These are phyloP conservation scores for Collybia sordida DNA, from an alignment of 768 basidiomycete genomes.

Conservation along the genomic window DNA sequence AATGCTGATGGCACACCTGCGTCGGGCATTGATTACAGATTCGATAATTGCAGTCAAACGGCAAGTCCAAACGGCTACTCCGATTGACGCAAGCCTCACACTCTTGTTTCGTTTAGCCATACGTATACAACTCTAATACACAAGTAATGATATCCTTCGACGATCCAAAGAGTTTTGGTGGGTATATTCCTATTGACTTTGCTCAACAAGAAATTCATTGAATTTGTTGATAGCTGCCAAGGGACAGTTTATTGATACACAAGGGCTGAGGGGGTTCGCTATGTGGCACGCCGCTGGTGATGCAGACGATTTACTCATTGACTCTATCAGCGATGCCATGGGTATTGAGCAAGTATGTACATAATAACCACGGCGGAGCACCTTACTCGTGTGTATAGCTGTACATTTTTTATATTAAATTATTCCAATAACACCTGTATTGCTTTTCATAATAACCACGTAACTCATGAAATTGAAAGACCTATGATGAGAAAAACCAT, in stretches of 20 bases:
- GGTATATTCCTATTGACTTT: background rate
- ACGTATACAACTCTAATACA: slow-evolving; percentile 55
- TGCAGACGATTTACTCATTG: slow-evolving; percentile 53
- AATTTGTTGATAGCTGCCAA: slow-evolving; percentile 40
- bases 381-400: no score
- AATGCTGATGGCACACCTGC: slow-evolving; percentile 42
- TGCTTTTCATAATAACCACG: no score
- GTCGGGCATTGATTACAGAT: slow-evolving; percentile 52
- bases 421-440: no score
- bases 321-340: slow-evolving; percentile 48
- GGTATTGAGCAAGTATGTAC: slow-evolving; percentile 16
- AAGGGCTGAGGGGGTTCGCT: slow-evolving; percentile 57
- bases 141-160: slow-evolving; percentile 70
- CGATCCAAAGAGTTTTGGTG: slow-evolving; percentile 57
- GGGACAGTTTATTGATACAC: slow-evolving; percentile 55
- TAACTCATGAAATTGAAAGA: no score
- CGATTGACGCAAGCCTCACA: background rate
- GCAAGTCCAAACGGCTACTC: slow-evolving; percentile 39
- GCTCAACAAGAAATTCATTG: background rate
- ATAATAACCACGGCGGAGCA: no score
- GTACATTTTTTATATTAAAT: no score
- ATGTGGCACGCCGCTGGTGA: slow-evolving; percentile 72
- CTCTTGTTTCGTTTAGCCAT: slow-evolving; percentile 44
- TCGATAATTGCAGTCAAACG: slow-evolving; percentile 71
- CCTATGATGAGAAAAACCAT: no score